Percentiles rank a stretch among this genome's conserved stretches.
Evolutionary conservation across 73 alveolate species (phyloP).

Genomic region (Paramecium octaurelia): DNA sequence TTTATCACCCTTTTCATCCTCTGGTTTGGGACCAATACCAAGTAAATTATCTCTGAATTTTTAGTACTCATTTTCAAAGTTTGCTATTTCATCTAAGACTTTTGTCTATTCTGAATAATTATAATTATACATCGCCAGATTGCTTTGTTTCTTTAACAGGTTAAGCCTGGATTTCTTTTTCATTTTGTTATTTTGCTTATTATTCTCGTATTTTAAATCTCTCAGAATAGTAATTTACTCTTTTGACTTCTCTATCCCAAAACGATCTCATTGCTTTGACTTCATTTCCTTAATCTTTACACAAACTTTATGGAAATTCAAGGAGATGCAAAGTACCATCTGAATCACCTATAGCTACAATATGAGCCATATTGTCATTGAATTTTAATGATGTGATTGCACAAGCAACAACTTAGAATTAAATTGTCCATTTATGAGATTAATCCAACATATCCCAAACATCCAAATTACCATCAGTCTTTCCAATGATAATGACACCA

Average conservation of each 20-base stretch:
- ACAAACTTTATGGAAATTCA: constrained; percentile 57
- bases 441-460: constrained; percentile 97
- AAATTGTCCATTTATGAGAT: constrained; percentile 74
- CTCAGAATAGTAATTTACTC: constrained; percentile 51
- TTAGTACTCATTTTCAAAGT: neutral
- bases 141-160: neutral
- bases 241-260: constrained; percentile 61
- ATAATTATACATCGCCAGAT: neutral
- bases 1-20: neutral
- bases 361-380: constrained; percentile 50
- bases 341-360: constrained; percentile 56
- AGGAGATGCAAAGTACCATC: constrained; percentile 62
- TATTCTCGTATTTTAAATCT: constrained; percentile 59
- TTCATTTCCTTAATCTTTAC: constrained; percentile 61
- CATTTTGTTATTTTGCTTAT: constrained; percentile 45
- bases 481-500: constrained; percentile 92
- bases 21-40: neutral
- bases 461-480: constrained; percentile 92
- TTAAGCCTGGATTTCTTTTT: neutral
- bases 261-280: constrained; percentile 49
- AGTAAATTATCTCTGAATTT: neutral
- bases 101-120: neutral
- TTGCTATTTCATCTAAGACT: neutral
- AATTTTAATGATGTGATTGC: constrained; percentile 39
- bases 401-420: constrained; percentile 48